A percentile compares a stretch with the other conserved stretches of the same genome.
Evolutionary conservation across 495 filamentous ascomycete species (phyloP).

Genomic region (Hypoxylon perforatum): DNA sequence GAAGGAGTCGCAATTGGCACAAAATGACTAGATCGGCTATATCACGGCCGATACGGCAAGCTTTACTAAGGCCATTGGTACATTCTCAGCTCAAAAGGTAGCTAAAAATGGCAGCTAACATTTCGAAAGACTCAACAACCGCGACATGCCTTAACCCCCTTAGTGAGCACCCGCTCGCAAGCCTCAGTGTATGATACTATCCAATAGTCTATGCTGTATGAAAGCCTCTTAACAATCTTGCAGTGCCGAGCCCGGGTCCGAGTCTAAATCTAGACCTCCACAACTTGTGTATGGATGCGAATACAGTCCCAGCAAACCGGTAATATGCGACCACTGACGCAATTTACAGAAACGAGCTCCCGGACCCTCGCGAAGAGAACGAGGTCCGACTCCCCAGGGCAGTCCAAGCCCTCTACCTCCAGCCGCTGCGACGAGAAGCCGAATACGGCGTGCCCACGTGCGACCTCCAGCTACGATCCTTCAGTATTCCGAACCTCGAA

Average conservation of each 20-base stretch:
- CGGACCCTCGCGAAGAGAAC: slow-evolving; percentile 33
- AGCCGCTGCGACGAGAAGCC: slow-evolving; percentile 80
- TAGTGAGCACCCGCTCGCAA: slow-evolving; percentile 36
- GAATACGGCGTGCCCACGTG: slow-evolving; percentile 83
- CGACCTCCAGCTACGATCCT: slow-evolving; percentile 93
- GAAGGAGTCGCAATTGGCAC: slow-evolving; percentile 27
- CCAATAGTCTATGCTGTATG: background rate
- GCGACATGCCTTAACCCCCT: slow-evolving; percentile 28
- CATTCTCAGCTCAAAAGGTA: background rate
- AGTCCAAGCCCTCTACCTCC: slow-evolving; percentile 86
- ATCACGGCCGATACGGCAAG: slow-evolving; percentile 44
- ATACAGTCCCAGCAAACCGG: background rate
- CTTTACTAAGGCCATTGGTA: slow-evolving; percentile 41
- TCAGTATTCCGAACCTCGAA: slow-evolving; percentile 88
- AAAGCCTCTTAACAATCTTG: background rate
- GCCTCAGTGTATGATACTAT: slow-evolving; percentile 34
- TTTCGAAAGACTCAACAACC: slow-evolving; percentile 36
- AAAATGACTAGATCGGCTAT: slow-evolving; percentile 42
- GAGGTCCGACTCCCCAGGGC: slow-evolving; percentile 72
- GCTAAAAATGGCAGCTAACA: slow-evolving; percentile 23
- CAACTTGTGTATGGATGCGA: slow-evolving; percentile 35
- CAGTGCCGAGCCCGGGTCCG: slow-evolving; percentile 4
- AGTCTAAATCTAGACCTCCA: slow-evolving; percentile 6
- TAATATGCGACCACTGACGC: slow-evolving; percentile 25
- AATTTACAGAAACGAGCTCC: slow-evolving; percentile 39